A percentile compares a stretch with the other conserved stretches of the same genome.
phyloP scores from a whole-genome alignment of 441 rosid genomes.

The Pelargonium citronellum region DNA sequence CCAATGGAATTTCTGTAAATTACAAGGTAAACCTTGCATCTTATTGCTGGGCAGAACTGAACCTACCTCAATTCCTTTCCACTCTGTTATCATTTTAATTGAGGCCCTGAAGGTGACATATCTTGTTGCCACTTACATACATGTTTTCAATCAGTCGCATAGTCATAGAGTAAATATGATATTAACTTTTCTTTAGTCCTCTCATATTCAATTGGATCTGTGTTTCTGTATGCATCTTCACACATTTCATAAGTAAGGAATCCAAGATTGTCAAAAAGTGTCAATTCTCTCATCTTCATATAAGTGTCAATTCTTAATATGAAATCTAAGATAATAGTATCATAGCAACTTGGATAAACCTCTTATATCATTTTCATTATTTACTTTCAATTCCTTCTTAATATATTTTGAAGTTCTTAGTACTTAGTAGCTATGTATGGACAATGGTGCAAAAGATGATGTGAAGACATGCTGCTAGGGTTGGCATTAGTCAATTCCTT shows the following conservation, averaged over 20 bases:
- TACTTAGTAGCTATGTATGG: no score
- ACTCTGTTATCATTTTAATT: not conserved
- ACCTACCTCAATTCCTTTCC: not conserved
- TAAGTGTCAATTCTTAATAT: no score
- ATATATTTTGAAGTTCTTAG: no score
- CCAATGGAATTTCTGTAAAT: conserved; percentile 89
- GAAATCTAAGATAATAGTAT: no score
- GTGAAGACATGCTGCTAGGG: no score
- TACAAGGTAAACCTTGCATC: conserved; percentile 24
- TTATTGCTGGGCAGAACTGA: not conserved
- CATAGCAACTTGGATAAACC: no score
- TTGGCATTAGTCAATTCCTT: no score
- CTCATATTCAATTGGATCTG: not conserved
- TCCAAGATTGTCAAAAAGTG: not conserved
- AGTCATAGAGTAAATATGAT: not conserved
- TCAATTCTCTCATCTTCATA: no score
- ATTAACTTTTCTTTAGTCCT: not conserved
- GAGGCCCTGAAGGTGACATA: not conserved
- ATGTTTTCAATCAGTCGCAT: not conserved
- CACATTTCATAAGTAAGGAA: not conserved
- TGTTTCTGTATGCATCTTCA: not conserved
- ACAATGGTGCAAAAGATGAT: no score
- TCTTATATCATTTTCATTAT: no score
- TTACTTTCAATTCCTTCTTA: no score
- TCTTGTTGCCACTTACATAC: not conserved